Evolutionary conservation across 1,284 basidiomycete genomes (phyloP), one percentile per base, ranked within the genome.

Genomic region (Ustilago xerochloae): DNA sequence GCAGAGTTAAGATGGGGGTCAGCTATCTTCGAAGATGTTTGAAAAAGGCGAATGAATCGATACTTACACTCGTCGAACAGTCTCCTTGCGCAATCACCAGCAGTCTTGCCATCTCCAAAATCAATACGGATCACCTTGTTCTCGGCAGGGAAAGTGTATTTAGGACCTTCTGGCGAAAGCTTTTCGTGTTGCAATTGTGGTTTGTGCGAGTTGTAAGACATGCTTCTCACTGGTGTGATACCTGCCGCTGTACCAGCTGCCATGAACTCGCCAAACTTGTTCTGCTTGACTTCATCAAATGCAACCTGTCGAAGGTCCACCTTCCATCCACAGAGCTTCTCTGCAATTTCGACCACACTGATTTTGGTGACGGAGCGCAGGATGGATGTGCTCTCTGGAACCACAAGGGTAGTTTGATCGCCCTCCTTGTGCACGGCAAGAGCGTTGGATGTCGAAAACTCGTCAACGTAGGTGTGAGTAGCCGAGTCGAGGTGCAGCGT

Each of bases 401-500:
- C 75, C 12, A 78, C 70, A 7, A 78, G 55, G 16, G 62, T 73
- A 39, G 45, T 64, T 24, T 59, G 12, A 10, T 68, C 62, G 24
- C 58, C 64, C 15, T 73, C n/a, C 52, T 68, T 62, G 24, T 66
- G 48, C 18, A 85, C 74, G 46, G 77, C 79, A 36, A 85, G 71
- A 26, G 82, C 84, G 65, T 85, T 85, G 10, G 79, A 81, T 15
- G 84, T 85, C 4, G 81, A 83, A 48, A 85, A 85, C 60, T 85
- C 84, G 66, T 84, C 83, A 20, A 83, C 62, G 29, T 75, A 56
- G 9, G 80, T 80, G 56, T 80, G 80, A 1, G 77, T 81, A 10
- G 76, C 73, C 51, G 81, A 78, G 63, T 75, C 69, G 39, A 79
- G 73, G 36, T 79, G 84, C 2, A 85, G 75, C 12, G 84, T 85